Conservation (phyloP, 192 early-diverging fungal genomes). For the Radiomyces spectabilis region DNA sequence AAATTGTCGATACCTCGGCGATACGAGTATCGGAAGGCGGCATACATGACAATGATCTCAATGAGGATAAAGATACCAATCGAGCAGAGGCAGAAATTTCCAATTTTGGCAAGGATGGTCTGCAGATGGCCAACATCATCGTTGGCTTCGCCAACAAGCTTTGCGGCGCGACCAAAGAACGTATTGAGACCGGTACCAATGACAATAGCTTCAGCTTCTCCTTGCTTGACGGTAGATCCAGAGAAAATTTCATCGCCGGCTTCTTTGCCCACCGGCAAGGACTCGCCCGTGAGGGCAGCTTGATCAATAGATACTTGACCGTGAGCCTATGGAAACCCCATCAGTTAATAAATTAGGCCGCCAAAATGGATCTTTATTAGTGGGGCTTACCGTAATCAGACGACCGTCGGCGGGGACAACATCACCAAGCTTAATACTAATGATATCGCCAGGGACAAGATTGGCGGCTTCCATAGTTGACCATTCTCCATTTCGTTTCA, state of each 20-base stretch:
- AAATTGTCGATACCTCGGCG: constrained; percentile 72
- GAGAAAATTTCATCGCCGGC: constrained; percentile 63
- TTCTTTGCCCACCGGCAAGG: constrained; percentile 62
- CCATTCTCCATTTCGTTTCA: constrained; percentile 76
- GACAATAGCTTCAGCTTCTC: constrained; percentile 65
- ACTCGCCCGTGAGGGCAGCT: constrained; percentile 64
- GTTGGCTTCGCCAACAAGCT: constrained; percentile 58
- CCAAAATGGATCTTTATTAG: not conserved
- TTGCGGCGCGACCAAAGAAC: constrained; percentile 72
- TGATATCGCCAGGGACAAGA: constrained; percentile 85
- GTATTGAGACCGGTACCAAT: constrained; percentile 73
- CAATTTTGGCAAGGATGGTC: constrained; percentile 60
- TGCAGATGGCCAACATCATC: constrained; percentile 68
- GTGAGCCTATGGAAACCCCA: too few relatives aligned
- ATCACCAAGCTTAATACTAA: constrained; percentile 76
- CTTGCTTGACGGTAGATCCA: constrained; percentile 71
- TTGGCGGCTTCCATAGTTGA: constrained; percentile 61
- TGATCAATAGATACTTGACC: constrained; percentile 56
- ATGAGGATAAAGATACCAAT: constrained; percentile 64
- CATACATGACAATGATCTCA: constrained; percentile 62
- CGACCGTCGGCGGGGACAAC: constrained; percentile 81
- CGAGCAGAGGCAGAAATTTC: constrained; percentile 63
- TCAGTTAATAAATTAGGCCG: not conserved
- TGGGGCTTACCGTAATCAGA: constrained; percentile 54
- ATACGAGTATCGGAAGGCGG: constrained; percentile 56